Conservation (phyloP, 306 rosid genomes). For the Inga leiocalycina region DNA sequence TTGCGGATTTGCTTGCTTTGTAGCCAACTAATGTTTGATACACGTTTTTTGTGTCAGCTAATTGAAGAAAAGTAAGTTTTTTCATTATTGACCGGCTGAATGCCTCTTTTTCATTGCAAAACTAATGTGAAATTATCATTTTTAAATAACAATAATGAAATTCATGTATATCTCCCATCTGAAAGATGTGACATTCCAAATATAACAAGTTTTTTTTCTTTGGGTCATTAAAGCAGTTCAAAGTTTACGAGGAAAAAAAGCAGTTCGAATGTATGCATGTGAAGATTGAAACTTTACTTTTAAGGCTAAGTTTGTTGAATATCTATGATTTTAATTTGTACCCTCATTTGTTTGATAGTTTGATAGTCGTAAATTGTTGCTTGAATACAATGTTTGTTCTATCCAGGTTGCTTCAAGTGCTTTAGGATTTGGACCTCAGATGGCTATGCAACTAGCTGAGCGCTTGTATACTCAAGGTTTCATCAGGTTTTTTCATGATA, state of each 20-base stretch:
- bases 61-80: not conserved
- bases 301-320: conserved; percentile 16
- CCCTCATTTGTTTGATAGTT: conserved; percentile 4
- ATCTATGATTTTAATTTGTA: conserved; percentile 15
- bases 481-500: conserved; percentile 65
- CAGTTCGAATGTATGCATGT: not conserved
- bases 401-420: conserved; percentile 95
- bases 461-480: conserved; percentile 94
- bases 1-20: conserved; percentile 14
- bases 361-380: not conserved
- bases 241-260: not conserved
- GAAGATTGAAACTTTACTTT: conserved; percentile 26
- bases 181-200: not conserved
- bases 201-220: not conserved
- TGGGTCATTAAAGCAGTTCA: not conserved
- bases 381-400: conserved; percentile 14
- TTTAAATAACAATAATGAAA: not conserved
- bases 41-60: not conserved
- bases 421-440: conserved; percentile 93
- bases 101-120: not conserved
- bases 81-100: not conserved
- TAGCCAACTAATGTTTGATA: conserved; percentile 1
- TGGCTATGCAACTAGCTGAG: conserved; percentile 95
- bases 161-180: too few species aligned
- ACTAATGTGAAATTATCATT: not conserved